These are phyloP conservation scores for Bromus sterilis DNA, from an alignment of 176 grass and related monocot genomes.

Conservation along the genomic window DNA sequence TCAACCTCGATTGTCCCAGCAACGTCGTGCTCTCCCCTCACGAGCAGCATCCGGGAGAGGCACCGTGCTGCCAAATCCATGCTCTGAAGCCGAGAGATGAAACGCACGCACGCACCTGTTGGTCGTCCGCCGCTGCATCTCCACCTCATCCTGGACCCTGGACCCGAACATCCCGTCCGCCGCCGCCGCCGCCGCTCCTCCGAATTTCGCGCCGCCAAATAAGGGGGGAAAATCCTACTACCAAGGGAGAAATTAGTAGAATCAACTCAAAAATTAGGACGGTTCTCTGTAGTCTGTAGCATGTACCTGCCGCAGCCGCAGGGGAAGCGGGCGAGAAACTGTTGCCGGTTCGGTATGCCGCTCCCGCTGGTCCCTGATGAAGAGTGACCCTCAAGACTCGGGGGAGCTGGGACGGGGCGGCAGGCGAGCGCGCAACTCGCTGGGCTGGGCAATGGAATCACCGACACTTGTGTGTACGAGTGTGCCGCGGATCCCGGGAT, in stretches of 20 bases:
- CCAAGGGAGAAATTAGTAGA: too few relatives aligned
- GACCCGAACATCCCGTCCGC: constrained; percentile 51
- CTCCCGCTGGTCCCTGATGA: too few relatives aligned
- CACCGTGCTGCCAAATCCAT: not conserved
- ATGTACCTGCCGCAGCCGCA: too few relatives aligned
- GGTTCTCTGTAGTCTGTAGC: too few relatives aligned
- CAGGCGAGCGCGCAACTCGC: too few relatives aligned
- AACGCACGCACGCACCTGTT: constrained; percentile 22
- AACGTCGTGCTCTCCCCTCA: not conserved
- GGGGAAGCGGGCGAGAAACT: too few relatives aligned
- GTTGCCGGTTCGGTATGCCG: too few relatives aligned
- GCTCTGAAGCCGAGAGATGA: not conserved
- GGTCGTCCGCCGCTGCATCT: constrained; percentile 67
- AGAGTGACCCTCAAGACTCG: too few relatives aligned
- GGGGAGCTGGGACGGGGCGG: too few relatives aligned
- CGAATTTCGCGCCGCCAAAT: constrained; percentile 27
- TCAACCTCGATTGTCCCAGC: not conserved
- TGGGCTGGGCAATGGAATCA: not conserved
- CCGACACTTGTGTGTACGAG: not conserved
- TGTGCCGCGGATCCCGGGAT: not conserved
- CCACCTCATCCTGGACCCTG: constrained; percentile 65
- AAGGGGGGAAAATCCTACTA: too few relatives aligned
- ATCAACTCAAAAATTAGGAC: too few relatives aligned
- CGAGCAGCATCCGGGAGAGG: not conserved
- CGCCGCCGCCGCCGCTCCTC: not conserved